Evolutionary conservation across 352 stramenopile genomes (phyloP).

Genomic region (Globisporangium paddicum): DNA sequence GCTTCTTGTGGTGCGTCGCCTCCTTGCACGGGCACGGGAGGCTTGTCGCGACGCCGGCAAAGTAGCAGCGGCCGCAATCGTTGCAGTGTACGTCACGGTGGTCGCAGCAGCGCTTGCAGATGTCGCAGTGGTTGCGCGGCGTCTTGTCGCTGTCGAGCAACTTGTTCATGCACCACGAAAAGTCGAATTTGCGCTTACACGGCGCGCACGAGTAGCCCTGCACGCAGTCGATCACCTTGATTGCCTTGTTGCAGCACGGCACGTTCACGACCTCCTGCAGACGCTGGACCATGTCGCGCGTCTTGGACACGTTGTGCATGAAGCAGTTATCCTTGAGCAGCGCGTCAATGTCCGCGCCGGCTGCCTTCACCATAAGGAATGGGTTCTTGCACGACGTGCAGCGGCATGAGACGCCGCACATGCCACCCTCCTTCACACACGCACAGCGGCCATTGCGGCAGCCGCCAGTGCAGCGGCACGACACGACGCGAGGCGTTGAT

Average conservation of each 20-base stretch:
- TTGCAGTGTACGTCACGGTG: constrained; percentile 84
- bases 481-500: constrained; percentile 42
- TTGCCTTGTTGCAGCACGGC: constrained; percentile 47
- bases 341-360: constrained; percentile 69
- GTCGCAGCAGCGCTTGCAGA: constrained; percentile 85
- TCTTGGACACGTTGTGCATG: constrained; percentile 87
- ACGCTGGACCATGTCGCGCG: constrained; percentile 72
- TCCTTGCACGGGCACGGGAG: too few relatives aligned
- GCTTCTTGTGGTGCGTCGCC: too few relatives aligned
- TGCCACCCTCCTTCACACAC: constrained; percentile 78
- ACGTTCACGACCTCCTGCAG: constrained; percentile 64
- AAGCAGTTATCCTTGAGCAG: constrained; percentile 76
- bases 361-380: constrained; percentile 76
- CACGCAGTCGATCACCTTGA: constrained; percentile 75
- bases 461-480: constrained; percentile 73
- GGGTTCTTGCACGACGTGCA: constrained; percentile 88
- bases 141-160: constrained; percentile 67
- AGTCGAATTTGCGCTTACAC: constrained; percentile 58
- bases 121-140: constrained; percentile 77
- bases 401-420: constrained; percentile 68
- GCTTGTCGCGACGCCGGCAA: constrained; percentile 79
- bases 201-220: constrained; percentile 55
- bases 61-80: constrained; percentile 82
- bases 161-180: constrained; percentile 83
- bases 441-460: constrained; percentile 79